Percentiles rank a stretch among this genome's conserved stretches.
Evolutionary conservation across 2,329 filamentous ascomycete species (phyloP).

Genomic region (Trichoderma sp.): DNA sequence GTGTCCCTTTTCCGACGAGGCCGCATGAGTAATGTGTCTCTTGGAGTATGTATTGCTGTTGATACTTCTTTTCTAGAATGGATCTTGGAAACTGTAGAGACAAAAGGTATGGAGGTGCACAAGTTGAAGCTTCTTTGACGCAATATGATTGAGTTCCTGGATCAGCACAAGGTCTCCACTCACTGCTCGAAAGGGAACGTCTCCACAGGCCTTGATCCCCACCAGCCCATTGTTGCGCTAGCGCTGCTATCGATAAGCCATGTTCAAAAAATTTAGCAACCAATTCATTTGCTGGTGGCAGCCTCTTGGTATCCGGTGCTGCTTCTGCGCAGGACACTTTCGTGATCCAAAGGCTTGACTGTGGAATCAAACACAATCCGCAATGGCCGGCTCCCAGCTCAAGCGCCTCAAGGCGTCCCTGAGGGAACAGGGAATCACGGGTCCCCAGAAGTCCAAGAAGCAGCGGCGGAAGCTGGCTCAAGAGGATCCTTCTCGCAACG

Average conservation of each 20-base stretch:
- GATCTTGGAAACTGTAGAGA: too few relatives aligned
- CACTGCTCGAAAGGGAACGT: not conserved
- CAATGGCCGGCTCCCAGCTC: constrained; percentile 93
- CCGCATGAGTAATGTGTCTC: not conserved
- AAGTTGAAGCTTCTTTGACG: constrained; percentile 14
- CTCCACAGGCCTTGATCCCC: not conserved
- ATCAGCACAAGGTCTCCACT: not conserved
- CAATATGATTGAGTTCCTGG: constrained; percentile 17
- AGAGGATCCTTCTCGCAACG: constrained; percentile 63
- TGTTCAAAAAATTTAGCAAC: constrained; percentile 27
- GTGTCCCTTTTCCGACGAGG: not conserved
- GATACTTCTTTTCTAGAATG: not conserved
- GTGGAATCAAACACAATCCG: constrained; percentile 31
- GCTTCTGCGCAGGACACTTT: constrained; percentile 2
- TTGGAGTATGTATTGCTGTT: not conserved
- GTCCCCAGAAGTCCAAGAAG: constrained; percentile 93
- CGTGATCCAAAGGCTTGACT: constrained; percentile 9
- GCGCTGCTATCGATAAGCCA: constrained; percentile 24
- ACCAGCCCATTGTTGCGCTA: constrained; percentile 1
- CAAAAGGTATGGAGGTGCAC: not conserved
- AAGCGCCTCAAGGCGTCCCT: constrained; percentile 94
- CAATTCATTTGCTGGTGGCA: not conserved
- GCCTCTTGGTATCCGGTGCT: not conserved
- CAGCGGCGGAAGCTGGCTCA: constrained; percentile 76
- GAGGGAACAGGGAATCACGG: constrained; percentile 83